A percentile compares a stretch with the other conserved stretches of the same genome.
These are phyloP conservation scores for Backusella macrospora DNA, from an alignment of 192 early-diverging fungal genomes.

Conservation along the genomic window DNA sequence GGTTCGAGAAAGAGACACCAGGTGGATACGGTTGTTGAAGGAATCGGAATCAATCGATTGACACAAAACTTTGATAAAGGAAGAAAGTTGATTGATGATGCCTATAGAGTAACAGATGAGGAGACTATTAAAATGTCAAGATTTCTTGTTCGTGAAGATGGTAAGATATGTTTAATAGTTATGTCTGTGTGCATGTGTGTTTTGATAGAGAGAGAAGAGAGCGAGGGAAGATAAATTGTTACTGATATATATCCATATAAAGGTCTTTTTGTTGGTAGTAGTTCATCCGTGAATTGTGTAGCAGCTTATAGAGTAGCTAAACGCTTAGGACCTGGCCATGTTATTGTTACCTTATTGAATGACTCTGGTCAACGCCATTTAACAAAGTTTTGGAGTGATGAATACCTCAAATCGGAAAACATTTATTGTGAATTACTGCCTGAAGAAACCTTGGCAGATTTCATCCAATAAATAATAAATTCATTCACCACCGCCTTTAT, in stretches of 20 bases:
- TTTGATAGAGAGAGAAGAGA: not conserved
- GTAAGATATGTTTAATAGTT: conserved; percentile 28
- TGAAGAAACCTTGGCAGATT: conserved; percentile 11
- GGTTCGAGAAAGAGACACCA: conserved; percentile 91
- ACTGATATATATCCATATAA: not conserved
- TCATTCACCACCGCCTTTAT: too few relatives aligned
- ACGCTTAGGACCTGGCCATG: conserved; percentile 84
- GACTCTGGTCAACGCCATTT: conserved; percentile 92
- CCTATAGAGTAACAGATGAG: conserved; percentile 80
- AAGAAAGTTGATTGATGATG: conserved; percentile 74
- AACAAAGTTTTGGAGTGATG: conserved; percentile 87
- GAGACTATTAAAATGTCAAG: conserved; percentile 91
- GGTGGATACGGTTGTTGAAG: conserved; percentile 97
- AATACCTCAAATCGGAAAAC: conserved; percentile 15
- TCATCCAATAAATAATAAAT: conserved; percentile 7
- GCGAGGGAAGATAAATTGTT: not conserved
- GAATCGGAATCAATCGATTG: conserved; percentile 92
- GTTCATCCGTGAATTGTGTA: conserved; percentile 91
- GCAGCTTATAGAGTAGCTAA: conserved; percentile 81
- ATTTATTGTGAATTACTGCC: conserved; percentile 15
- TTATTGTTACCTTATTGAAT: conserved; percentile 88
- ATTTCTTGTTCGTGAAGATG: conserved; percentile 80
- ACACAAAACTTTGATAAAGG: conserved; percentile 83
- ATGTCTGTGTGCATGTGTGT: not conserved
- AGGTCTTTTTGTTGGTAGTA: conserved; percentile 88